A percentile compares a stretch with the other conserved stretches of the same genome.
Conservation (phyloP, 129 eudicot genomes). For the Logfia minima region DNA sequence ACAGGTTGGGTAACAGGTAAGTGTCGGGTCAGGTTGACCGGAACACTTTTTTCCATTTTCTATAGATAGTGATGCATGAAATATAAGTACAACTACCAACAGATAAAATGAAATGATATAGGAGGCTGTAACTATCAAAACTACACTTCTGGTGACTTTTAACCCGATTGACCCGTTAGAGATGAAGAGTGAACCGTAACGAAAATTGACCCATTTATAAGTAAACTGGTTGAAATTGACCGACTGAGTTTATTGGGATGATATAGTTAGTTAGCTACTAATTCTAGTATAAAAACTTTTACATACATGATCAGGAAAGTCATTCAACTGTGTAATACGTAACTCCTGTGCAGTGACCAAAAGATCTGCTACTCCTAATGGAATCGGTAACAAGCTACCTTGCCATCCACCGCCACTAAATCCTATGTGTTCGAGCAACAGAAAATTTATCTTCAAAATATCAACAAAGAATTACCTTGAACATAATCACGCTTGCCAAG, state of each 20-base stretch:
- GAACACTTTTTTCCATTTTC: not conserved
- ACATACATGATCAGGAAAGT: no score
- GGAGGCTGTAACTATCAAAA: not conserved
- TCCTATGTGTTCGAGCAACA: not conserved
- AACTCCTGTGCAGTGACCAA: no score
- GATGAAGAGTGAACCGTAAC: no score
- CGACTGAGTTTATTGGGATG: no score
- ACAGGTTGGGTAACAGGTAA: not conserved
- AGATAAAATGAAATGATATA: not conserved
- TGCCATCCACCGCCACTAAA: not conserved
- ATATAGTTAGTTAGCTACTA: no score
- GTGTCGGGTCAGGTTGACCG: not conserved
- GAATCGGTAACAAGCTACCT: not conserved
- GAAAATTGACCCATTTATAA: no score
- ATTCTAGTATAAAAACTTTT: no score
- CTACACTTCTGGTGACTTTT: not conserved
- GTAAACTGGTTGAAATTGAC: no score
- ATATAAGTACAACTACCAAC: not conserved
- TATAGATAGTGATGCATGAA: not conserved
- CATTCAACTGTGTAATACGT: no score
- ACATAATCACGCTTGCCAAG: constrained; percentile 93
- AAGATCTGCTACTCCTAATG: not conserved
- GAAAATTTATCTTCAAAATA: not conserved
- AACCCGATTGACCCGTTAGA: not conserved
- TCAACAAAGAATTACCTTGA: constrained; percentile 60